Base-by-base conservation (phyloP, 2,329 filamentous ascomycete species). In the Graphilbum sp. region DNA sequence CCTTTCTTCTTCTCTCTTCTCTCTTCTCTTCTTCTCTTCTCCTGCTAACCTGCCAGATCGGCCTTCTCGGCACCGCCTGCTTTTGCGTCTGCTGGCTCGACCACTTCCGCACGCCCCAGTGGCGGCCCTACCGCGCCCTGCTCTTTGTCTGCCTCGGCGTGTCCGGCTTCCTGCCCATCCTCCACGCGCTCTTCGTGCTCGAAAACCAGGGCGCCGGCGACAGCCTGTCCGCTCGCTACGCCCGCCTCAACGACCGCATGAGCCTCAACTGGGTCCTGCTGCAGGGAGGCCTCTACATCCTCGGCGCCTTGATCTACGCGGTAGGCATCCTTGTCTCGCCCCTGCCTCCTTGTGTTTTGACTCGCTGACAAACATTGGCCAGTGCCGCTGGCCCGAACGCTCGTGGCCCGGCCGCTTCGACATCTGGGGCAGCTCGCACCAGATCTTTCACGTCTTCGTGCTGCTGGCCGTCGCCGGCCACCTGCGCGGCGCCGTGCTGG, bases 371-470 rank as follows among this genome's bases (percentile, higher is more conserved):
- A 6, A 1, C 3, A 2, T 40, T n/a, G n/a, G n/a, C n/a, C n/a
- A 81, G 75, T 66, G 72, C 38, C 77, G 90, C 29, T 76, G 88
- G 58, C 90, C 90, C 0, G 90, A 98, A 61, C 69, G 84, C 42
- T 73, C 69, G 50, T 70, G 63, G 33, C 90, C 88, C 0, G 83
- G 85, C 1, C 64, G 57, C 8, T 95, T 88, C 52, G 90, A 98
- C 58, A 82, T 95, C 37, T 82, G 82, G 72, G 88, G 90, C 29
- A 86, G 78, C 53, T 94, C 85, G 17, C 90, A 98, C 58, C 90
- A 98, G 60, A 80, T 98, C 46, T 98, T 98, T 56, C 90, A 98
- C 61, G 63, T 93, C 30, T 69, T 90, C 45, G 87, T 98, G 21
- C 64, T 96, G 15, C 57, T 86, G 43, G 90, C 90, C 0, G 88